Evolutionary conservation across 768 basidiomycete genomes (phyloP).

Genomic region (Trametopsis cervina): DNA sequence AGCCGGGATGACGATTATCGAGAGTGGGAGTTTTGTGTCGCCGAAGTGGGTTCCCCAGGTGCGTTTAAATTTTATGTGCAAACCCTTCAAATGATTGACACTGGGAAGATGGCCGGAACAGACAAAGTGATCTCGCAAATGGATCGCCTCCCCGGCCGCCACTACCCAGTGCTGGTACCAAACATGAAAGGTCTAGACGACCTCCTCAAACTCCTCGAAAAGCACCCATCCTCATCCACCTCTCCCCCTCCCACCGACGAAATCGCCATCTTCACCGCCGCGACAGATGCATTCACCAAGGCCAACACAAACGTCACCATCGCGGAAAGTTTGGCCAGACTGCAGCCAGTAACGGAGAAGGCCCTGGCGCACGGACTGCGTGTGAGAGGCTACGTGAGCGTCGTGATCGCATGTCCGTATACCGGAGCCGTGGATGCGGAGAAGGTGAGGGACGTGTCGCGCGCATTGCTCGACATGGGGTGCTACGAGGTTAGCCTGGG

Average conservation of each 20-base stretch:
- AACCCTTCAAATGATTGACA: background rate
- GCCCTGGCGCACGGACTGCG: constrained; percentile 58
- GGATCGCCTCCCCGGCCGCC: constrained; percentile 43
- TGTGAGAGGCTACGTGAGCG: constrained; percentile 72
- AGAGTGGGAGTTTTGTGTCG: constrained; percentile 87
- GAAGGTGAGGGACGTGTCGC: constrained; percentile 61
- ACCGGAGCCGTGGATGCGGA: constrained; percentile 66
- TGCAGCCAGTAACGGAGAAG: constrained; percentile 52
- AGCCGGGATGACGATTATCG: constrained; percentile 66
- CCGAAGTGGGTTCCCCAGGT: constrained; percentile 94
- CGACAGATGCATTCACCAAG: constrained; percentile 78
- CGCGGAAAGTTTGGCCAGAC: constrained; percentile 57
- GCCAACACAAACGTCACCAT: constrained; percentile 81
- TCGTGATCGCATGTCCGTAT: constrained; percentile 80
- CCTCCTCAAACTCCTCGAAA: constrained; percentile 50
- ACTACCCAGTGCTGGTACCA: constrained; percentile 77
- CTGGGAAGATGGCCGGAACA: constrained; percentile 78
- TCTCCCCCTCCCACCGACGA: constrained; percentile 62
- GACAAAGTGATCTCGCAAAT: constrained; percentile 61
- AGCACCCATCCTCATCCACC: constrained; percentile 22
- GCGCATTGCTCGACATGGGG: constrained; percentile 77
- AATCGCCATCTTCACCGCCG: constrained; percentile 84
- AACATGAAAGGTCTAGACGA: constrained; percentile 72
- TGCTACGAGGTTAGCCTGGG: constrained; percentile 92
- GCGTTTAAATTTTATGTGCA: constrained; percentile 10